A percentile compares a stretch with the other conserved stretches of the same genome.
These are phyloP conservation scores for Salix udensis DNA, from an alignment of 345 rosid species.

Conservation along the genomic window DNA sequence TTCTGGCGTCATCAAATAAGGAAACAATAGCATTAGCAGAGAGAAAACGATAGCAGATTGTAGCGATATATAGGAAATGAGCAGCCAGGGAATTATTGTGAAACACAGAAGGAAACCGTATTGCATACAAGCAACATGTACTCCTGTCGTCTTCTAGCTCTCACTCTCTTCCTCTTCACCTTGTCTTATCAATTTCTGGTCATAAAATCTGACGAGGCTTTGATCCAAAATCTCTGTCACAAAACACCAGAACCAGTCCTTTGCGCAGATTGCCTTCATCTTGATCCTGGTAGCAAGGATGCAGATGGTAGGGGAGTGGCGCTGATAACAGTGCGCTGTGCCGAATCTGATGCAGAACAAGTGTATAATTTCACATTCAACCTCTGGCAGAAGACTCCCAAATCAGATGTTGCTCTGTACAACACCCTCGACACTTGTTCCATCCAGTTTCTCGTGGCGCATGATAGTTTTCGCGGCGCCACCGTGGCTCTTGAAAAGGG, in stretches of 20 bases:
- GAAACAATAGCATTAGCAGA: too few species aligned
- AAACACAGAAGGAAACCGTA: too few species aligned
- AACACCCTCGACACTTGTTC: constrained; percentile 1
- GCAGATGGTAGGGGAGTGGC: background rate
- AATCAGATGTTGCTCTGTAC: background rate
- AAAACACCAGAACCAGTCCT: constrained; percentile 9
- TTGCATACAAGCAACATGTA: constrained; percentile 1
- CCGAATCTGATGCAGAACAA: background rate
- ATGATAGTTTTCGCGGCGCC: background rate
- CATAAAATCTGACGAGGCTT: background rate
- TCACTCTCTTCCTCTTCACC: background rate
- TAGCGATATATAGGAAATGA: too few species aligned
- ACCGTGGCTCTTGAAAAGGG: background rate
- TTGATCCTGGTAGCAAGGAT: background rate
- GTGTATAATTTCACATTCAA: background rate
- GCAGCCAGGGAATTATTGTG: too few species aligned
- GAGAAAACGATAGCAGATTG: too few species aligned
- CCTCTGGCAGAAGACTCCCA: background rate
- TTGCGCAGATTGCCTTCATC: background rate
- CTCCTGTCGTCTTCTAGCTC: background rate
- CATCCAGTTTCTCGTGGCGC: background rate
- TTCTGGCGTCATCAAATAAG: too few species aligned
- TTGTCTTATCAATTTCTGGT: background rate
- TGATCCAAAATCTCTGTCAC: background rate
- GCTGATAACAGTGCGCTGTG: constrained; percentile 1